These are phyloP conservation scores for Cornus kousa DNA, from an alignment of 148 eudicot genomes.

Conservation along the genomic window DNA sequence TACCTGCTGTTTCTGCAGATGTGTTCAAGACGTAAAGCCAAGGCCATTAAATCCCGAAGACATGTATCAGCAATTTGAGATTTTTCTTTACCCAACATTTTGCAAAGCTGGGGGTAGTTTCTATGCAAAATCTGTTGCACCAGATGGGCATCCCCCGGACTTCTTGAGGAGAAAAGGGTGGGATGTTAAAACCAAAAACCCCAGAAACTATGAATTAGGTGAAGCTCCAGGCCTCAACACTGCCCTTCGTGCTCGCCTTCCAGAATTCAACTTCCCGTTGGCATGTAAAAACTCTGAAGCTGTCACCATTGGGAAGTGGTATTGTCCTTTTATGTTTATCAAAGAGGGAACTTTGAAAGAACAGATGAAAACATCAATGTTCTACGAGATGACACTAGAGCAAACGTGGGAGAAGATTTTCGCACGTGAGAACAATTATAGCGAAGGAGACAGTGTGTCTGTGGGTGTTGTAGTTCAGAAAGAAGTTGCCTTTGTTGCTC, in stretches of 20 bases:
- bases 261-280: slow-evolving; percentile 31
- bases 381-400: slow-evolving; percentile 68
- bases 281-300: slow-evolving; percentile 21
- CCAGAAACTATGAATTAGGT: slow-evolving; percentile 31
- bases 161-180: slow-evolving; percentile 52
- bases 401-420: slow-evolving; percentile 72
- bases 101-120: slow-evolving; percentile 23
- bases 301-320: slow-evolving; percentile 70
- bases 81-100: slow-evolving; percentile 9
- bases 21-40: slow-evolving; percentile 45
- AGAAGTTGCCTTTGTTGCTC: slow-evolving; percentile 37
- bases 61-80: slow-evolving; percentile 63
- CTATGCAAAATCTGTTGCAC: slow-evolving; percentile 47
- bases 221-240: slow-evolving; percentile 59
- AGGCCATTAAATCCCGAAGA: slow-evolving; percentile 52
- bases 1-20: slow-evolving; percentile 37
- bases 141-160: slow-evolving; percentile 54
- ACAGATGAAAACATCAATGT: slow-evolving; percentile 44
- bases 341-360: slow-evolving; percentile 44
- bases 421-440: slow-evolving; percentile 14
- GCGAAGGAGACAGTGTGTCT: slow-evolving; percentile 24
- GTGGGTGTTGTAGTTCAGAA: slow-evolving; percentile 42
- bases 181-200: slow-evolving; percentile 23
- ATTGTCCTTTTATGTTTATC: slow-evolving; percentile 67
- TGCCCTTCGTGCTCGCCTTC: slow-evolving; percentile 50